Base-by-base conservation (phyloP, 2,329 filamentous ascomycete species). In the Stagonosporopsis vannaccii region DNA sequence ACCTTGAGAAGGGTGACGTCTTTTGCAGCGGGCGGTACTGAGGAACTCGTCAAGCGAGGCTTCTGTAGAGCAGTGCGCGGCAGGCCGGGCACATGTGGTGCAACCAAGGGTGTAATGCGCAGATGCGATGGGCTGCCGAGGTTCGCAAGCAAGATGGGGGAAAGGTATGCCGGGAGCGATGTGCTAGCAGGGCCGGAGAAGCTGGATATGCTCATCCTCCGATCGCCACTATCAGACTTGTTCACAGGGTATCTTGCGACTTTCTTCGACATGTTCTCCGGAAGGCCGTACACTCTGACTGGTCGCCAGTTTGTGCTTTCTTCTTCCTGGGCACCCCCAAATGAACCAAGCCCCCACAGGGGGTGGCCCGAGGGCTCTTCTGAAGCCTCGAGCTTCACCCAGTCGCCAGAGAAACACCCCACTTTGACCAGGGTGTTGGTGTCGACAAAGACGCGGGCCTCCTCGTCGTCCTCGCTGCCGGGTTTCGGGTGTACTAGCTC, bases 341-440 rank as follows among this genome's bases (percentile, higher is more conserved):
- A 90, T 59, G 85, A 87, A 20, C 86, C 87, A 3, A 92, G 80
- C 2, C 88, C 88, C 78, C 88, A 90, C 0, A 86, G 85, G 17
- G 82, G 90, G 73, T 86, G 89, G 15, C 81, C 79, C 20, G 85
- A 89, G 56, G 91, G 90, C 70, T 92, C 91, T 62, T 90, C 84
- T 0, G 90, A 85, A 6, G 86, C 83, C 77, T 97, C 92, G 11
- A 97, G 82, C 20, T 90, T 88, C 11, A 97, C 92, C 95, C 95
- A 99, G 71, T 99, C 95, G 26, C 95, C 95, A 0, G 94, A 98
- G 72, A 99, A 99, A 75, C 94, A 98, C 15, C 94, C 93, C 50
- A 99, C 89, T 65, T 93, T 92, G 13, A 91, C 89, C 19, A 99
- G 78, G 1, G 91, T 91, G 54, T 86, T 88, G 7, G 96, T 89